Conservation (phyloP, 1,139 yeast genomes). For the Nakaseomyces delphensis region DNA sequence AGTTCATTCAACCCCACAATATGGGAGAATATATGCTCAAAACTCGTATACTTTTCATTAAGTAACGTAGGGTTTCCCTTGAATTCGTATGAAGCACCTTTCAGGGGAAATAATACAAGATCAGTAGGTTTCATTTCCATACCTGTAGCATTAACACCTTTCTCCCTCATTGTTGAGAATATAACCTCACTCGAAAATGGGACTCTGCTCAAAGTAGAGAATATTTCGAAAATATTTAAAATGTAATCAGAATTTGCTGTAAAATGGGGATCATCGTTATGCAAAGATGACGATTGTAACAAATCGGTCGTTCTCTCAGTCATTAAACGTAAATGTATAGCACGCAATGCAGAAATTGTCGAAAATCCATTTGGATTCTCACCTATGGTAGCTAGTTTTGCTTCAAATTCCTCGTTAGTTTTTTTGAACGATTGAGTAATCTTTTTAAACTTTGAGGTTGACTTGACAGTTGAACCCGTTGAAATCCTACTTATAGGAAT, state of each 20-base stretch:
- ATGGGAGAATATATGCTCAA: conserved; percentile 24
- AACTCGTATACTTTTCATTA: conserved; percentile 19
- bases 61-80: conserved; percentile 13
- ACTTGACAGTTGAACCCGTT: conserved; percentile 15
- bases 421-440: conserved; percentile 15
- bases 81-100: conserved; percentile 23
- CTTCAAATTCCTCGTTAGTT: conserved; percentile 16
- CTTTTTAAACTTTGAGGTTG: conserved; percentile 16
- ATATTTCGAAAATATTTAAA: conserved; percentile 45
- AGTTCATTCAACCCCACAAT: conserved; percentile 26
- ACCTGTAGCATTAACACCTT: conserved; percentile 26
- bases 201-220: conserved; percentile 43
- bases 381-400: conserved; percentile 16
- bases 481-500: conserved; percentile 15
- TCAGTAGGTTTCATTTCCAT: conserved; percentile 14
- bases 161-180: conserved; percentile 39
- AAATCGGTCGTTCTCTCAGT: conserved; percentile 62
- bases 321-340: conserved; percentile 49
- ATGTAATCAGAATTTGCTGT: conserved; percentile 39
- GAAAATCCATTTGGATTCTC: conserved; percentile 20
- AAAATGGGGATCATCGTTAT: conserved; percentile 29
- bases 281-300: conserved; percentile 49
- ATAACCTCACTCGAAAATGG: conserved; percentile 46
- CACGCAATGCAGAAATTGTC: conserved; percentile 37
- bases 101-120: conserved; percentile 21